These are phyloP conservation scores for Vararia minispora DNA, from an alignment of 768 basidiomycete genomes.

Conservation along the genomic window DNA sequence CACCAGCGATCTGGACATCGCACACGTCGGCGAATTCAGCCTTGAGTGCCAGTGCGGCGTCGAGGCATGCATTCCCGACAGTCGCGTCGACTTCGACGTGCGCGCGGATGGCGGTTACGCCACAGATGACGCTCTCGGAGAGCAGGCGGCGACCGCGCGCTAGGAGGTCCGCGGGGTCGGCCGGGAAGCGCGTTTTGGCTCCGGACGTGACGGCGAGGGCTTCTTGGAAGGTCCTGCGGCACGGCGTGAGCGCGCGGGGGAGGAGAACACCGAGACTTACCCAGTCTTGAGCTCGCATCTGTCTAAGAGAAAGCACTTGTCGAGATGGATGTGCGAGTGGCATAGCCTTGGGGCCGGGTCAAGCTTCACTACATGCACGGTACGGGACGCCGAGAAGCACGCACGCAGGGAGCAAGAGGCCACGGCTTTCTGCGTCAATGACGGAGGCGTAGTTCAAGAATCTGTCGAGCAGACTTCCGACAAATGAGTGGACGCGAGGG, in stretches of 20 bases:
- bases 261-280: constrained; percentile 22
- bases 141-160: constrained; percentile 42
- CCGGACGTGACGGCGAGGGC: constrained; percentile 40
- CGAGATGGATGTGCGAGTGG: constrained; percentile 56
- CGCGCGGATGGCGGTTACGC: constrained; percentile 59
- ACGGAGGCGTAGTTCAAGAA: no score
- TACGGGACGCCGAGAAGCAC: no score
- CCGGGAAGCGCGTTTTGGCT: constrained; percentile 39
- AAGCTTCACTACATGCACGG: no score
- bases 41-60: constrained; percentile 37
- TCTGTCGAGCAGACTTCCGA: no score
- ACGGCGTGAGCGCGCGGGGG: background rate
- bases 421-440: no score
- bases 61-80: constrained; percentile 43
- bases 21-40: constrained; percentile 34
- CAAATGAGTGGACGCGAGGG: no score
- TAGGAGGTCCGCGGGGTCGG: constrained; percentile 33
- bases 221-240: constrained; percentile 40
- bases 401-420: no score
- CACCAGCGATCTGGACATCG: constrained; percentile 49
- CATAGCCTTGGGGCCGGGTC: no score
- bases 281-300: constrained; percentile 41
- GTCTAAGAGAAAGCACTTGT: constrained; percentile 58
- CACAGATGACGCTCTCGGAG: constrained; percentile 43
- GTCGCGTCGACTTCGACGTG: constrained; percentile 53